Base-by-base conservation (phyloP, 2,329 filamentous ascomycete species). In the Cladosporium sphaerospermum region DNA sequence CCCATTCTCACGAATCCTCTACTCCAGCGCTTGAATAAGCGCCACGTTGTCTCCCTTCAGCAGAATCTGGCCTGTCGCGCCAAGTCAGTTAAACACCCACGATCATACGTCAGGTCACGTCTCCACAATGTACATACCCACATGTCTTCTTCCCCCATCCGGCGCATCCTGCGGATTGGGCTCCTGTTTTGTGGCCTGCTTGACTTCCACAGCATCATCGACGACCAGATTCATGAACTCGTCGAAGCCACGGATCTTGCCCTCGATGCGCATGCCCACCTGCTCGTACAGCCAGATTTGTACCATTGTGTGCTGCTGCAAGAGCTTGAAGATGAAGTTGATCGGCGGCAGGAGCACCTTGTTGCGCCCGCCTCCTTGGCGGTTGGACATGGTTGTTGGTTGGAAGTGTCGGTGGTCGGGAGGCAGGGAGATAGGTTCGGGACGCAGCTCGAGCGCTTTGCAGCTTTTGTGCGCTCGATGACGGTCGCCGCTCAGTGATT, bases 181-280 rank as follows among this genome's bases (percentile, higher is more conserved):
- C 62, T 88, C 85, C 13, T 82, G 84, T 77, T 95, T 95, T 58
- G 87, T 90, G 52, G 88, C 78, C 67, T 89, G 81, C 70, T 85
- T 88, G 42, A 99, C 90, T 73, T 97, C 92, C 54, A 96, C 83
- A 31, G 93, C 93, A 64, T 99, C 90, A 67, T 99, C 93, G 61
- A 96, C 81, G 37, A 97, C 93, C 46, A 99, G 78, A 75, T 99
- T 99, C 91, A 99, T 96, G 75, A 97, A 99, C 73, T 99, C 93
- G 70, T 99, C 93, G 62, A 99, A 99, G 11, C 93, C 92, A 66
- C 93, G 83, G 61, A 99, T 96, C 75, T 92, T 96, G 57, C 93
- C 93, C 75, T 97, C 91, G 67, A 99, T 96, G 56, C 93, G 81
- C 67, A 96, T 91, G 11, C 85, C 84, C 51, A 97, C 78, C 78